Base-by-base conservation (phyloP, 257 asterid species). In the Scutellaria barbata region DNA sequence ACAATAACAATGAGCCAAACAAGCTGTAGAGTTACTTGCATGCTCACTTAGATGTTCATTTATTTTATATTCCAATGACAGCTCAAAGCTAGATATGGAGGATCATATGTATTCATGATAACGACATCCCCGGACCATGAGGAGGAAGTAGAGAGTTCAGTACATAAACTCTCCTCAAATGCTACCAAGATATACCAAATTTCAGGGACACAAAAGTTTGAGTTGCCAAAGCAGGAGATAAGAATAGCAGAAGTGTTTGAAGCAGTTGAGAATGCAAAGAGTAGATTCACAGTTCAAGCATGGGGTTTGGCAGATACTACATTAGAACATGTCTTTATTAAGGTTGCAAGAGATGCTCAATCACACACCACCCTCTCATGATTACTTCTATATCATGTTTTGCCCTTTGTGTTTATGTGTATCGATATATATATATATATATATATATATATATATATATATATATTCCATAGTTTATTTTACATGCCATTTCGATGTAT, bases 281-380 rank as follows among this genome's bases (percentile, higher is more conserved):
- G 91, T 66, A 80, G 81, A 65, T 95, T 91, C 86, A 72, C 89
- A 5, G 96, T 94, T 67, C 87, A 94, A 61, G 99, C 99, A 20
- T 91, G 97, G 98, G 98, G 98, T 35, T 69, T 94, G 55, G 96
- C 96, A 0, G 96, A 94, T 71, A 94, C 99, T 8, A 94, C 97
- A 5, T 77, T 94, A 53, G 97, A 94, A 73, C 97, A 94, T 70
- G 99, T 91, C 12, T 94, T 94, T 35, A 91, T 94, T 55, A 94
- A 94, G 86, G 99, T 94, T 69, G 99, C 99, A 16, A 81, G 90
- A 39, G 90, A 80, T 14, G 89, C 96, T 77, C 96, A 91, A 50
- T 82, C 91, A 9, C 81, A 72, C 78, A 85, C 58, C 51, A 75
- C 70, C 58, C 90, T 89, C 66, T 85, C 95, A 8, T 89, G 80